Evolutionary conservation across 1,284 basidiomycete genomes (phyloP).

Genomic region (Dichomitus squalens): DNA sequence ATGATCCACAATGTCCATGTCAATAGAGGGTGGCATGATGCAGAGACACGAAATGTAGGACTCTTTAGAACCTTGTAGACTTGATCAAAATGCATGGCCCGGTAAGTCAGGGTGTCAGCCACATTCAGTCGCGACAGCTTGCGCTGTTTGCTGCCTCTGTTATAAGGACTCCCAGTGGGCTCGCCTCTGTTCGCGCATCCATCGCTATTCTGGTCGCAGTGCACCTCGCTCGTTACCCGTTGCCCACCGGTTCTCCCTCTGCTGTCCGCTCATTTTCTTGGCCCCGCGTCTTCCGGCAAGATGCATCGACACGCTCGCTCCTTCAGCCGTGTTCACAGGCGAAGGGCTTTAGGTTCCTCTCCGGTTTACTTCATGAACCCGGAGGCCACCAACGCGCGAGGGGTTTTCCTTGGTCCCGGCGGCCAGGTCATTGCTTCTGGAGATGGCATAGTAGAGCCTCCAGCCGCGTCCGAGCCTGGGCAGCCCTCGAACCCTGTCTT

Average conservation of each 20-base stretch:
- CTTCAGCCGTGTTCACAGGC: background rate
- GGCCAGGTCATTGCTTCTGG: background rate
- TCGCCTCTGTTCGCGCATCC: too few species aligned
- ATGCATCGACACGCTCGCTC: constrained; percentile 1
- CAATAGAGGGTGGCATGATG: too few species aligned
- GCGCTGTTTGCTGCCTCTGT: too few species aligned
- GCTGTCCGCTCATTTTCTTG: background rate
- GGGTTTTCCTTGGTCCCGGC: background rate
- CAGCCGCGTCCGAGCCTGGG: background rate
- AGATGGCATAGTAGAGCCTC: background rate
- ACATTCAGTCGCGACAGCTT: too few species aligned
- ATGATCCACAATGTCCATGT: too few species aligned
- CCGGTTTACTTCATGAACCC: background rate
- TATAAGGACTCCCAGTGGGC: too few species aligned
- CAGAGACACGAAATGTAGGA: too few species aligned
- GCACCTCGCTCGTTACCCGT: background rate
- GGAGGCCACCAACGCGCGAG: background rate
- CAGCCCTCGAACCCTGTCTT: too few species aligned
- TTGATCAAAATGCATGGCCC: too few species aligned
- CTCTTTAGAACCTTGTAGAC: too few species aligned
- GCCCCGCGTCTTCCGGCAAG: constrained; percentile 5
- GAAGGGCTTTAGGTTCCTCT: background rate
- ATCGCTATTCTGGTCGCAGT: too few species aligned
- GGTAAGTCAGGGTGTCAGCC: too few species aligned
- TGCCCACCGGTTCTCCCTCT: background rate